Conservation (phyloP, 2,329 filamentous ascomycete species). For the Aspergillus sp. region DNA sequence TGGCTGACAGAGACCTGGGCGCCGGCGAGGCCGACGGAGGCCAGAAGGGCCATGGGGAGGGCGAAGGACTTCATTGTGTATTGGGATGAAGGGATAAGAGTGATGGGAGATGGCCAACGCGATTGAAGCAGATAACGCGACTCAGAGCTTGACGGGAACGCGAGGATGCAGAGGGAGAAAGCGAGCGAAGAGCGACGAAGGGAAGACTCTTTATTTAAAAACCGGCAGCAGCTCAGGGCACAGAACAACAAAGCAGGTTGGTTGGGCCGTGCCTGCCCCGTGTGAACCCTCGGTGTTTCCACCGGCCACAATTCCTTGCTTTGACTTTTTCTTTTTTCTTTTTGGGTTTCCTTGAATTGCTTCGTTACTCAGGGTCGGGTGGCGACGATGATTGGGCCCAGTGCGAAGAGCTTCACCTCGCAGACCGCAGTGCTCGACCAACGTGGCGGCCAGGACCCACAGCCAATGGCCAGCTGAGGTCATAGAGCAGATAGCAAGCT, state of each 20-base stretch:
- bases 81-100: constrained; percentile 3
- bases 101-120: background rate
- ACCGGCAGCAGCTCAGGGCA: background rate
- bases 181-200: constrained; percentile 1
- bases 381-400: background rate
- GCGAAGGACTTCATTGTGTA: constrained; percentile 36
- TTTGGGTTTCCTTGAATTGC: background rate
- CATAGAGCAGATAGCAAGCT: background rate
- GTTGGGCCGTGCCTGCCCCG: background rate
- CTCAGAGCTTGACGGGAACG: background rate
- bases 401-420: background rate
- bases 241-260: background rate
- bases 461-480: background rate
- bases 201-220: constrained; percentile 2
- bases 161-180: constrained; percentile 7
- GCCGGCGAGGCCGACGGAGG: constrained; percentile 25
- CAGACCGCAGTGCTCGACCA: background rate
- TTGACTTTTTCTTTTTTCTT: background rate
- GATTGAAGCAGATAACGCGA: background rate
- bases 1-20: constrained; percentile 28
- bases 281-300: background rate
- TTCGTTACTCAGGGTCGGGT: background rate
- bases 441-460: background rate
- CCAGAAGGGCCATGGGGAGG: constrained; percentile 31
- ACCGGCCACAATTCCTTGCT: background rate